These are phyloP conservation scores for Trypanosoma cruzi DNA, from an alignment of 208 protist species.

Conservation along the genomic window DNA sequence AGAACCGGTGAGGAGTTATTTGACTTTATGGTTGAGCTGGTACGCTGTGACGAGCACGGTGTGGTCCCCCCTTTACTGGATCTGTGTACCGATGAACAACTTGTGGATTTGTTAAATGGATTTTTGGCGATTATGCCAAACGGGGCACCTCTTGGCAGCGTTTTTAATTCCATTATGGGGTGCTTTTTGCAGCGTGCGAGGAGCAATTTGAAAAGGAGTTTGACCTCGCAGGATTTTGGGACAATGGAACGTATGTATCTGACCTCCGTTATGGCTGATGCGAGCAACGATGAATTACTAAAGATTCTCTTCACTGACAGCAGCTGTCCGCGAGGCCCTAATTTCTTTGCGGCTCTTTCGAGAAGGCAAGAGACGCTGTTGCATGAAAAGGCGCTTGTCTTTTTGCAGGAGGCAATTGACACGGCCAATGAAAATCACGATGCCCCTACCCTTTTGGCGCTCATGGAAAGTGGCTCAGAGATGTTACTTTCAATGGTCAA, in stretches of 20 bases:
- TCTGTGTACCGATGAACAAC: slow-evolving; percentile 37
- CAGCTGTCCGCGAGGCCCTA: slow-evolving; percentile 47
- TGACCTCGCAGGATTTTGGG: slow-evolving; percentile 31
- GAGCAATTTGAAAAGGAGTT: not conserved
- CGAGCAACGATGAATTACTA: slow-evolving; percentile 23
- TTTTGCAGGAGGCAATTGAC: slow-evolving; percentile 45
- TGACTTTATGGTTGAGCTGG: slow-evolving; percentile 52
- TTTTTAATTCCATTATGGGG: slow-evolving; percentile 43
- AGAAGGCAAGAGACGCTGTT: slow-evolving; percentile 39
- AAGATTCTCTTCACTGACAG: slow-evolving; percentile 21
- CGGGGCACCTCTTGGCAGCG: slow-evolving; percentile 40
- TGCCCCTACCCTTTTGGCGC: slow-evolving; percentile 33
- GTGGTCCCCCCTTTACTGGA: slow-evolving; percentile 24
- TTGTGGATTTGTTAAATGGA: slow-evolving; percentile 68
- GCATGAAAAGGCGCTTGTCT: slow-evolving; percentile 34
- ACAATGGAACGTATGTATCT: slow-evolving; percentile 76
- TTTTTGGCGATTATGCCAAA: slow-evolving; percentile 56
- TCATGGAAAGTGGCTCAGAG: slow-evolving; percentile 73
- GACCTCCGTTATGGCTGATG: slow-evolving; percentile 42
- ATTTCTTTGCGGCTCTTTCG: slow-evolving; percentile 83
- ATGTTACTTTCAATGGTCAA: slow-evolving; percentile 51
- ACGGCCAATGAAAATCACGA: slow-evolving; percentile 24
- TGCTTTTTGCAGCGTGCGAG: slow-evolving; percentile 40
- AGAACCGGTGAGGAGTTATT: slow-evolving; percentile 61
- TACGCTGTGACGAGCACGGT: slow-evolving; percentile 18